A percentile compares a stretch with the other conserved stretches of the same genome.
These are phyloP conservation scores for Puccinia triticina DNA, from an alignment of 1,284 basidiomycete species.

Conservation along the genomic window DNA sequence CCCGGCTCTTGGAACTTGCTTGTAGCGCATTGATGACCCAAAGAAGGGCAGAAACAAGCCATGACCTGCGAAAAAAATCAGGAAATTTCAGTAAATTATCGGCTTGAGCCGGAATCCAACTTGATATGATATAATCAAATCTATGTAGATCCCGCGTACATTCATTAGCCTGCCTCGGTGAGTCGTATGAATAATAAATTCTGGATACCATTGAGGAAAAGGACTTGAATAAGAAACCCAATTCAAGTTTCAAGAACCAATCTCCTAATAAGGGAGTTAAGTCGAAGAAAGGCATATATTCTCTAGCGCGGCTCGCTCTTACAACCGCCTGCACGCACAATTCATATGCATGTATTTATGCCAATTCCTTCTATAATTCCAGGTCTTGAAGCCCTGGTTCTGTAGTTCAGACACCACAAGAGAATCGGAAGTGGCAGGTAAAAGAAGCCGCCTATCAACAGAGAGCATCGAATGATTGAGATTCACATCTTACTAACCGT, in stretches of 20 bases:
- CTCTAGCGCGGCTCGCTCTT: background rate
- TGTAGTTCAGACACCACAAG: background rate
- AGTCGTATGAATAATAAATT: background rate
- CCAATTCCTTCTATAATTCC: background rate
- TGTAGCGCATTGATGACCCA: background rate
- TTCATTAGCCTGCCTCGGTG: background rate
- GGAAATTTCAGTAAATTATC: background rate
- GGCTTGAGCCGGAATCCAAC: background rate
- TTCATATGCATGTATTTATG: too few relatives aligned
- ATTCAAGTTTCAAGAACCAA: background rate
- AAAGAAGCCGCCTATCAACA: background rate
- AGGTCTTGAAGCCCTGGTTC: background rate
- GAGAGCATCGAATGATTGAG: background rate
- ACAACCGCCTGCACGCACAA: background rate
- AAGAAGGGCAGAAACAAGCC: background rate
- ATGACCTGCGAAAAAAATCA: background rate
- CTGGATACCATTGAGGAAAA: background rate
- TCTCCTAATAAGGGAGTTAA: conserved; percentile 3
- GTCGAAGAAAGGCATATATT: background rate
- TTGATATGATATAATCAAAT: background rate
- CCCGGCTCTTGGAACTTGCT: too few relatives aligned
- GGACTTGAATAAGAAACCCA: background rate
- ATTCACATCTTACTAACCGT: background rate
- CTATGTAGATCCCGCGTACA: background rate
- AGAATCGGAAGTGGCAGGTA: background rate